These are phyloP conservation scores for Pharnaceum exiguum DNA, from an alignment of 148 eudicot species.

Conservation along the genomic window DNA sequence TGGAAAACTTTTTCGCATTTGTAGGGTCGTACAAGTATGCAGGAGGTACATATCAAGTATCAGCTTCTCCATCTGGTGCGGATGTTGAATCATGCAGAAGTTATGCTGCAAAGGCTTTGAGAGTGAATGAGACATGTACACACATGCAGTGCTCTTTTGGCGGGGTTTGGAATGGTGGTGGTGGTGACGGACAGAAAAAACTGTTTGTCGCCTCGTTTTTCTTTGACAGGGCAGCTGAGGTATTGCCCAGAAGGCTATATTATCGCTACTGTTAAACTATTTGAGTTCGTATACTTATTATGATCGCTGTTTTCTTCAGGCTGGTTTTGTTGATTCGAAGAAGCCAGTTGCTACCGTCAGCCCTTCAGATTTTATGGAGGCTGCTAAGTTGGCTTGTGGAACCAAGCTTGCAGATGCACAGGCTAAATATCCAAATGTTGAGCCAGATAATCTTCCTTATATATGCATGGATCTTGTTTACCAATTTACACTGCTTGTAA, in stretches of 20 bases:
- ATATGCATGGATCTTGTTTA: slow-evolving; percentile 96
- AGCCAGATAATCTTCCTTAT: slow-evolving; percentile 66
- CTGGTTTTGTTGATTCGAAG: slow-evolving; percentile 66
- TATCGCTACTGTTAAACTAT: not conserved
- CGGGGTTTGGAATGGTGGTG: slow-evolving; percentile 96
- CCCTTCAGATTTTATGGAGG: slow-evolving; percentile 65
- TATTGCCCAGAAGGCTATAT: slow-evolving; percentile 15
- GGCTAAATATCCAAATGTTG: slow-evolving; percentile 55
- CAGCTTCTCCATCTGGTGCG: slow-evolving; percentile 61
- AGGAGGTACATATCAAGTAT: slow-evolving; percentile 41
- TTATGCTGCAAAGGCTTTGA: slow-evolving; percentile 61
- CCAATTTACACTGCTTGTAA: slow-evolving; percentile 77
- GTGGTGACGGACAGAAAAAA: slow-evolving; percentile 90
- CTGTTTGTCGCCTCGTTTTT: slow-evolving; percentile 94
- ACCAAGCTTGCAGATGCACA: slow-evolving; percentile 58
- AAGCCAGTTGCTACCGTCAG: slow-evolving; percentile 60
- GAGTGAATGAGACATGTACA: slow-evolving; percentile 80
- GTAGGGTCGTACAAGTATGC: slow-evolving; percentile 79
- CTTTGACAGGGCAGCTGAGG: slow-evolving; percentile 98
- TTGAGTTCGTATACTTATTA: not conserved
- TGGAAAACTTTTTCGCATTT: not conserved
- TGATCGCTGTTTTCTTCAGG: slow-evolving; percentile 34
- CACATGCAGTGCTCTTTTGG: slow-evolving; percentile 99
- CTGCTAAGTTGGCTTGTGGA: slow-evolving; percentile 76
- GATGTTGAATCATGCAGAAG: slow-evolving; percentile 50